Conservation (phyloP, 176 grass and related monocot genomes). For the Cocos nucifera region DNA sequence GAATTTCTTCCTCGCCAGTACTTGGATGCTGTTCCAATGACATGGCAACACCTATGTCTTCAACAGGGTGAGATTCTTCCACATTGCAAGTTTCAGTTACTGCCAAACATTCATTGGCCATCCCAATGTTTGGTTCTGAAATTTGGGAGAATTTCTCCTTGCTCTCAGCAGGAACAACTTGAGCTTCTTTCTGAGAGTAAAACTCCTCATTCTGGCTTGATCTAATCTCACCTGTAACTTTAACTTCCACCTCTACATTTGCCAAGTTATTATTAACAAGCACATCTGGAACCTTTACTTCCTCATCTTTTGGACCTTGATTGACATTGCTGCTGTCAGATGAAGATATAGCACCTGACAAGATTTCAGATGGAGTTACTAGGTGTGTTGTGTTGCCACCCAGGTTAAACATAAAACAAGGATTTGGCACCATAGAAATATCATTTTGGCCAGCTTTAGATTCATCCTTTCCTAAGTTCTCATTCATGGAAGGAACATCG, state of each 20-base stretch:
- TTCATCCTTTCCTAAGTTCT: conserved; percentile 37
- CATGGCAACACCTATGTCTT: conserved; percentile 22
- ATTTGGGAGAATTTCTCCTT: conserved; percentile 27
- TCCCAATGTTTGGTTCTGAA: conserved; percentile 26
- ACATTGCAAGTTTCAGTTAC: conserved; percentile 38
- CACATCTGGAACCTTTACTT: conserved; percentile 33
- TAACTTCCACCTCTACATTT: conserved; percentile 27
- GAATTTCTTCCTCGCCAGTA: conserved; percentile 26
- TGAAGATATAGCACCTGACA: conserved; percentile 51
- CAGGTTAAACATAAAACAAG: conserved; percentile 35
- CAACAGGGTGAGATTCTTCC: conserved; percentile 32
- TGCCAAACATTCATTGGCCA: conserved; percentile 23
- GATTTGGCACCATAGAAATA: conserved; percentile 31
- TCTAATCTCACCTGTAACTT: conserved; percentile 29
- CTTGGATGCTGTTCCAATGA: conserved; percentile 17
- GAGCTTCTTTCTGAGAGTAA: conserved; percentile 37
- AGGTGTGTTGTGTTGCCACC: conserved; percentile 44
- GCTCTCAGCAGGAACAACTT: conserved; percentile 33
- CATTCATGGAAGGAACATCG: conserved; percentile 26
- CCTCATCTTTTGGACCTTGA: conserved; percentile 32
- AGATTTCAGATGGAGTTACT: conserved; percentile 71
- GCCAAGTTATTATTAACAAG: conserved; percentile 16
- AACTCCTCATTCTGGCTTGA: conserved; percentile 28
- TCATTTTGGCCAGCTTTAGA: conserved; percentile 27
- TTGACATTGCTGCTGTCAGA: conserved; percentile 32